Base-by-base conservation (phyloP, 139 green algal genomes). In the Mesostigma viride region DNA sequence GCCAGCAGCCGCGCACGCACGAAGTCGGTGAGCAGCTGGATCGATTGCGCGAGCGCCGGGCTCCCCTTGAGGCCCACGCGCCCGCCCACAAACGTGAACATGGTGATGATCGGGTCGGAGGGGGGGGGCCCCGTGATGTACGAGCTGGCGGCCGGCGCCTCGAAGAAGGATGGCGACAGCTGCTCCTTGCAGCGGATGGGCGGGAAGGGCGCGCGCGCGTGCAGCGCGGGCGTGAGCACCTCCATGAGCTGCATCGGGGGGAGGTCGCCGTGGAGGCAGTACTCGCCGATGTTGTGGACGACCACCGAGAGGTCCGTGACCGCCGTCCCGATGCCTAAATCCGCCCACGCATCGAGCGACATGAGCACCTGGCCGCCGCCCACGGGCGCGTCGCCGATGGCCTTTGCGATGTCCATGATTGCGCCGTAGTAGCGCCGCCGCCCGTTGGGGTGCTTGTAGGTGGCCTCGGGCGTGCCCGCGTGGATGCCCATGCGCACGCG, bases 401-500 rank as follows among this genome's bases (percentile, higher is more conserved):
- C 36, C 6, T 11, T 6, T 22, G 36, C 36, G 36, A 47, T 11
- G 36, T 11, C 6, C 6, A 22, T 26, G 3, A 53, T 33, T 17
- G 11, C 4, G 32, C 60, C 60, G 26, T 48, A 27, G 35, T 67
- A 67, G 6, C 44, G 32, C n/a, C 48, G n/a, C 5, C 45, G 44
- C 8, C 60, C 60, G 2, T 47, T 27, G 35, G 48, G 60, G 5
- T 67, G 48, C 14, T 32, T 48, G 30, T 11, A 22, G 33, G n/a
- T 67, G 32, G 6, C 6, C 36, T 67, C 31, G 20, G 51, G n/a
- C 4, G 3, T 3, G n/a, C 60, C 60, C 6, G 32, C 33, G 60
- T 67, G 60, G 11, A 67, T 48, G 32, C 60, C 60, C 31, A 67
- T 67, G 60, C 60, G 60, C 31, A 67, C 60, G 30, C 60, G 60